These are phyloP conservation scores for Glonium stellatum DNA, from an alignment of 495 filamentous ascomycete species.

Conservation along the genomic window DNA sequence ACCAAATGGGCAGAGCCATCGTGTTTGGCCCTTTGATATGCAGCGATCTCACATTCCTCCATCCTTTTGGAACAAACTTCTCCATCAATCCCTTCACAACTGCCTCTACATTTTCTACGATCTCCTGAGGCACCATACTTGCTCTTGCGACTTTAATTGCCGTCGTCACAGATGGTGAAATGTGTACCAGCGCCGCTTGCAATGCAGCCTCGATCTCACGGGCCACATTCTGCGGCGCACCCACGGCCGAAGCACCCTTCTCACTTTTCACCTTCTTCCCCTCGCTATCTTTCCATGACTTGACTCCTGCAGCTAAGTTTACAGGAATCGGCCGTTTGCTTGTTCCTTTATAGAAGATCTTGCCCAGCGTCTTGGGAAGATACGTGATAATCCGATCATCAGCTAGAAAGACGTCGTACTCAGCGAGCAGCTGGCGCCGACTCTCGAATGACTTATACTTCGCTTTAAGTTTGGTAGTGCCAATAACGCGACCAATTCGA, in stretches of 20 bases:
- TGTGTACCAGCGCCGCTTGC: conserved; percentile 61
- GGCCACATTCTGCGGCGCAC: conserved; percentile 51
- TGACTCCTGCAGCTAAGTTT: conserved; percentile 32
- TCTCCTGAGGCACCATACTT: conserved; percentile 62
- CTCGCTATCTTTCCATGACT: conserved; percentile 26
- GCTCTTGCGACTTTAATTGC: conserved; percentile 51
- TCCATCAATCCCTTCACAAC: conserved; percentile 62
- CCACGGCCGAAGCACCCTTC: conserved; percentile 50
- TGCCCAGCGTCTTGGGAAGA: conserved; percentile 72
- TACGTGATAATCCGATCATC: conserved; percentile 75
- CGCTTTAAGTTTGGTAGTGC: conserved; percentile 67
- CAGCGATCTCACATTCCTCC: conserved; percentile 72
- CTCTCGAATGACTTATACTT: conserved; percentile 84
- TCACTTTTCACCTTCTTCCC: conserved; percentile 41
- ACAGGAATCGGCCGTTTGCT: conserved; percentile 84
- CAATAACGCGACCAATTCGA: conserved; percentile 74
- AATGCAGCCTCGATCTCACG: conserved; percentile 67
- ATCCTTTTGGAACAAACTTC: conserved; percentile 73
- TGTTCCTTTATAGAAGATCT: conserved; percentile 71
- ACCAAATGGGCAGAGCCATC: conserved; percentile 81
- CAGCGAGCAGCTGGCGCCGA: conserved; percentile 70
- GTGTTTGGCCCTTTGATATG: conserved; percentile 87
- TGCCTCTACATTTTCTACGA: conserved; percentile 71
- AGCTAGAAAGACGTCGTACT: conserved; percentile 82
- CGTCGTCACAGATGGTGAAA: conserved; percentile 48